A percentile compares a stretch with the other conserved stretches of the same genome.
Evolutionary conservation across 148 eudicot species (phyloP).

Genomic region (Vaccinium corymbosum): DNA sequence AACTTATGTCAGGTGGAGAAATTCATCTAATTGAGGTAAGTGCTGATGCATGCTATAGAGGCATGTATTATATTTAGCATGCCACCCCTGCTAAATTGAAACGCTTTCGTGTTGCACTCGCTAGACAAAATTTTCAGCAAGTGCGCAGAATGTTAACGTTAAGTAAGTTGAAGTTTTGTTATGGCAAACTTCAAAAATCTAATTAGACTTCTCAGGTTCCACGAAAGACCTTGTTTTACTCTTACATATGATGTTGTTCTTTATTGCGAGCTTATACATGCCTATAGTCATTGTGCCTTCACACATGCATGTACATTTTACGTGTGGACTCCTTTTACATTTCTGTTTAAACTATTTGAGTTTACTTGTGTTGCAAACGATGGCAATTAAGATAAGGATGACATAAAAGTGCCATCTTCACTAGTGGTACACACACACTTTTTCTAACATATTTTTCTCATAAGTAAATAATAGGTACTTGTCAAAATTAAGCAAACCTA

Average conservation of each 20-base stretch:
- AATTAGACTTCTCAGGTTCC: background rate
- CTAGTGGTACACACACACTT: background rate
- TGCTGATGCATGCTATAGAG: constrained; percentile 16
- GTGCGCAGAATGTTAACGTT: background rate
- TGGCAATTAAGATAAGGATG: background rate
- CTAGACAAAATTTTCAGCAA: background rate
- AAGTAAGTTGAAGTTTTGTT: background rate
- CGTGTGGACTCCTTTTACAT: background rate
- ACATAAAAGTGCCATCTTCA: background rate
- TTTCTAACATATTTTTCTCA: too few species aligned
- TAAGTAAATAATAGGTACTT: background rate
- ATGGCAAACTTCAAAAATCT: background rate
- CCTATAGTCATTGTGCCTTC: background rate
- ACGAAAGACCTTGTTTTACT: background rate
- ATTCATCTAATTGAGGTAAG: constrained; percentile 87
- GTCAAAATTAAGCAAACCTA: background rate
- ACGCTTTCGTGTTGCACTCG: background rate
- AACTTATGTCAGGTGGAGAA: constrained; percentile 96
- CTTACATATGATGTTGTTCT: background rate
- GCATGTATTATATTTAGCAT: background rate
- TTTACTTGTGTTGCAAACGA: background rate
- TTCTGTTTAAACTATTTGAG: background rate
- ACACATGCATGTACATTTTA: background rate
- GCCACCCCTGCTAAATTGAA: background rate
- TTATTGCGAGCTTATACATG: background rate